Percentiles rank a stretch among this genome's conserved stretches.
These are phyloP conservation scores for Pleurotus citrinopileatus DNA, from an alignment of 768 basidiomycete species.

Conservation along the genomic window DNA sequence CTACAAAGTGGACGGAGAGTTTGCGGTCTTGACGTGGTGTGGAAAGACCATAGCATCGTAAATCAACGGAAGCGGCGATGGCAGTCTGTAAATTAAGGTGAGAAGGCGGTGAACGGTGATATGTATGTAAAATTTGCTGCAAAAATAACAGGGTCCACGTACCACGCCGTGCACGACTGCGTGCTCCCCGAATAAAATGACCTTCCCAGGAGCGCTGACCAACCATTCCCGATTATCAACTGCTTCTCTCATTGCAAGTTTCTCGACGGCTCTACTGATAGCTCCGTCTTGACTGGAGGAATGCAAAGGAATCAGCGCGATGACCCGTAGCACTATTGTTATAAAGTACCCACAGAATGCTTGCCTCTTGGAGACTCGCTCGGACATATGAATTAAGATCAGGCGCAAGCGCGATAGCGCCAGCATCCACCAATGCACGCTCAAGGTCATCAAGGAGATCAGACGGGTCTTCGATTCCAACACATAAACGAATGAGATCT, in stretches of 20 bases:
- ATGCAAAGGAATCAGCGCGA: slow-evolving; percentile 12
- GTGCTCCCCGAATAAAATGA: slow-evolving; percentile 98
- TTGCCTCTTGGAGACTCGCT: slow-evolving; percentile 27
- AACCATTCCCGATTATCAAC: slow-evolving; percentile 63
- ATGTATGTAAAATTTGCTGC: slow-evolving; percentile 8
- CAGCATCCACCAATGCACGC: slow-evolving; percentile 86
- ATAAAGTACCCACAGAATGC: slow-evolving; percentile 3
- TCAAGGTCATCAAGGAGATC: slow-evolving; percentile 96
- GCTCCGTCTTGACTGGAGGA: slow-evolving; percentile 16
- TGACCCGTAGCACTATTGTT: neutral
- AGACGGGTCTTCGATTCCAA: slow-evolving; percentile 93
- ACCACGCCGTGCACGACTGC: slow-evolving; percentile 97
- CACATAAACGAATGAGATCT: slow-evolving; percentile 95
- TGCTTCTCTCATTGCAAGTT: slow-evolving; percentile 39
- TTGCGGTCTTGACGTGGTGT: slow-evolving; percentile 73
- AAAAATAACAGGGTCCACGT: slow-evolving; percentile 33
- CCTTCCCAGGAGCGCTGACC: slow-evolving; percentile 95
- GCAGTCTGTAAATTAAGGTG: slow-evolving; percentile 61
- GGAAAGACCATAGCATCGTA: slow-evolving; percentile 89
- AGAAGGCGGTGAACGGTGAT: slow-evolving; percentile 7
- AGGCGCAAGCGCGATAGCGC: slow-evolving; percentile 66
- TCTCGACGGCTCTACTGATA: slow-evolving; percentile 63
- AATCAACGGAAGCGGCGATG: slow-evolving; percentile 90
- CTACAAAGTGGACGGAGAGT: slow-evolving; percentile 72
- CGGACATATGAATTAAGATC: slow-evolving; percentile 48